phyloP scores from a whole-genome alignment of 2,329 filamentous ascomycete genomes.

The Cercospora berteroae region DNA sequence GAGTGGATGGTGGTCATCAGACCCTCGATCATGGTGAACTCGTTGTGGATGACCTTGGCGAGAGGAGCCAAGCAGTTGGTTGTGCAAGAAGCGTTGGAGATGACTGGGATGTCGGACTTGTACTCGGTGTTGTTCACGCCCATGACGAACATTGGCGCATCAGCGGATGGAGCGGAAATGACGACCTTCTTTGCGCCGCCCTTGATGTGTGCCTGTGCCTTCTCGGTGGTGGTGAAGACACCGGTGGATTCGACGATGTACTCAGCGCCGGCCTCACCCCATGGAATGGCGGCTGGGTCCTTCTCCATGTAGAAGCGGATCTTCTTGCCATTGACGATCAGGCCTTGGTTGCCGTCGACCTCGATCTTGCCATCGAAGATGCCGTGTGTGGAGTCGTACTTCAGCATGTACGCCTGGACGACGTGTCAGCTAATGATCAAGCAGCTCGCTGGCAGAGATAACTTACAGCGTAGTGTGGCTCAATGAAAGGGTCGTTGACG shows the following conservation, averaged over 20 bases:
- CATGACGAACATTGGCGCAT: slow-evolving; percentile 99
- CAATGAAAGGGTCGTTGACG: slow-evolving; percentile 99
- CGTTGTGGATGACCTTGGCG: slow-evolving; percentile 99
- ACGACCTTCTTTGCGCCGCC: slow-evolving; percentile 94
- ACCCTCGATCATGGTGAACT: slow-evolving; percentile 95
- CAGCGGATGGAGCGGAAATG: slow-evolving; percentile 83
- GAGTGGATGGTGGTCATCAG: slow-evolving; percentile 99
- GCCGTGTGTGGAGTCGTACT: slow-evolving; percentile 98
- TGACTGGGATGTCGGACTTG: slow-evolving; percentile 84
- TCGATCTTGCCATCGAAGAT: slow-evolving; percentile 89
- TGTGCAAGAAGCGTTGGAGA: slow-evolving; percentile 99
- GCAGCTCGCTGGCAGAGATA: neutral
- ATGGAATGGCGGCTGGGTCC: slow-evolving; percentile 87
- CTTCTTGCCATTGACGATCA: slow-evolving; percentile 90
- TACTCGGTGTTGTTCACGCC: slow-evolving; percentile 96
- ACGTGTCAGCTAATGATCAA: slow-evolving; percentile 18
- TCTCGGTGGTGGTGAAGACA: slow-evolving; percentile 98
- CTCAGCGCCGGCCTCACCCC: slow-evolving; percentile 79
- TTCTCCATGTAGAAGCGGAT: slow-evolving; percentile 93
- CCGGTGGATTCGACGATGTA: slow-evolving; percentile 98
- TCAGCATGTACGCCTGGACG: slow-evolving; percentile 92
- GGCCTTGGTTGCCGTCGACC: slow-evolving; percentile 67
- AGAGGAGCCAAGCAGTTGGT: slow-evolving; percentile 99
- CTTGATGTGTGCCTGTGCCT: slow-evolving; percentile 90
- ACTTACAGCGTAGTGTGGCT: slow-evolving; percentile 94